Percentiles rank a stretch among this genome's conserved stretches.
phyloP scores from a whole-genome alignment of 1,284 basidiomycete genomes.

The Ganoderma lingzhi region DNA sequence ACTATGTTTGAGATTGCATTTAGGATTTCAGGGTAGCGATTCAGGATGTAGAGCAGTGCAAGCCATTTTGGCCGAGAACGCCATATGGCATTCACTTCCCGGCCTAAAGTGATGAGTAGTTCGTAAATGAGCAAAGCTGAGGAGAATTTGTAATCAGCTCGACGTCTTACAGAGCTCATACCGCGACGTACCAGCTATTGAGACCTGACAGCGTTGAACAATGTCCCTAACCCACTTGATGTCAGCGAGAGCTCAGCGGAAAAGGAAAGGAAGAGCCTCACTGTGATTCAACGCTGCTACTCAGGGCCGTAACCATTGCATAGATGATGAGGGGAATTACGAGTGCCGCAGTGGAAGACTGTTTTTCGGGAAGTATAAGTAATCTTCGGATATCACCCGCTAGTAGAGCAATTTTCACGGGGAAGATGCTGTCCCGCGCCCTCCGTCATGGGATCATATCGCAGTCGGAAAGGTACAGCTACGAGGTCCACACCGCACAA shows the following conservation, averaged over 20 bases:
- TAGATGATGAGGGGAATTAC: not conserved
- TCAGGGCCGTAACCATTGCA: not conserved
- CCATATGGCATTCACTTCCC: constrained; percentile 1
- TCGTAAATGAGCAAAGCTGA: not conserved
- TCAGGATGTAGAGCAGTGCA: not conserved
- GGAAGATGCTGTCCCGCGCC: not conserved
- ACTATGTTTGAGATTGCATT: not conserved
- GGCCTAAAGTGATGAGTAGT: not conserved
- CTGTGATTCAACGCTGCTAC: not conserved
- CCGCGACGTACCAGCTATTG: constrained; percentile 3
- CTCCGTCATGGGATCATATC: not conserved
- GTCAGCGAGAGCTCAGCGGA: not conserved
- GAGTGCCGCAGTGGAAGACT: not conserved
- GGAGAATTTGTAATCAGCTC: not conserved
- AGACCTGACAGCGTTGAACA: not conserved
- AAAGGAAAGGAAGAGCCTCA: not conserved
- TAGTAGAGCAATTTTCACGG: not conserved
- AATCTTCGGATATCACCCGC: not conserved
- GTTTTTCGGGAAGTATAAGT: not conserved
- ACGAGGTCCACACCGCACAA: not conserved
- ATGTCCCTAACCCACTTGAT: not conserved
- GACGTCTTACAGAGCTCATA: not conserved
- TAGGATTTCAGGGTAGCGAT: constrained; percentile 1
- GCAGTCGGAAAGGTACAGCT: not conserved
- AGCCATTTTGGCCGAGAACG: not conserved